Conservation (phyloP, 805 yeast genomes). For the Candida ascalaphidarum region DNA sequence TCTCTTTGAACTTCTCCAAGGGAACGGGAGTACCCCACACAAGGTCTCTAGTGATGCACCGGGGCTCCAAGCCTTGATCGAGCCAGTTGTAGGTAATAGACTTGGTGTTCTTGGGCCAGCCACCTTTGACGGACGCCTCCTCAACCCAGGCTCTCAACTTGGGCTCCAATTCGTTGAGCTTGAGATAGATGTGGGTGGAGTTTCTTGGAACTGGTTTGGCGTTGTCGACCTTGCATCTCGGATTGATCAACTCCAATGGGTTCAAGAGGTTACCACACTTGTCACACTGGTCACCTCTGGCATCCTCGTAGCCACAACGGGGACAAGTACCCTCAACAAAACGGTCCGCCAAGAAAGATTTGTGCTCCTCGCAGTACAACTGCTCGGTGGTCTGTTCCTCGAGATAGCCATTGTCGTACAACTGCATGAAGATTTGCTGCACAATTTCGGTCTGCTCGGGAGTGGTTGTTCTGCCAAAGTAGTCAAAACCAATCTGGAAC, state of each 20-base stretch:
- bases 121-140: conserved; percentile 59
- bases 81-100: conserved; percentile 91
- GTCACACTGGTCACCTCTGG: conserved; percentile 99
- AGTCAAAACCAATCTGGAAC: conserved; percentile 92
- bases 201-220: conserved; percentile 72
- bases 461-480: conserved; percentile 96
- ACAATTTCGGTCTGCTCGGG: conserved; percentile 88
- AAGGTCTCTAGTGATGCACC: conserved; percentile 95
- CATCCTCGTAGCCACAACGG: conserved; percentile 89
- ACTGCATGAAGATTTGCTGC: conserved; percentile 79
- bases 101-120: conserved; percentile 88
- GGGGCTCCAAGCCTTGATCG: conserved; percentile 83
- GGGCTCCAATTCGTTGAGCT: conserved; percentile 77
- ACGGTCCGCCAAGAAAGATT: conserved; percentile 91
- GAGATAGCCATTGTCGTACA: conserved; percentile 67
- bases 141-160: conserved; percentile 65
- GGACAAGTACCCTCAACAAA: conserved; percentile 98
- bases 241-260: conserved; percentile 88
- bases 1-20: conserved; percentile 70
- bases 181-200: conserved; percentile 80
- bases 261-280: conserved; percentile 84
- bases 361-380: conserved; percentile 83
- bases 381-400: conserved; percentile 88
- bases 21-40: conserved; percentile 99
- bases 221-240: conserved; percentile 90